These are phyloP conservation scores for Rhodotorula taiwanensis DNA, from an alignment of 768 basidiomycete genomes.

Conservation along the genomic window DNA sequence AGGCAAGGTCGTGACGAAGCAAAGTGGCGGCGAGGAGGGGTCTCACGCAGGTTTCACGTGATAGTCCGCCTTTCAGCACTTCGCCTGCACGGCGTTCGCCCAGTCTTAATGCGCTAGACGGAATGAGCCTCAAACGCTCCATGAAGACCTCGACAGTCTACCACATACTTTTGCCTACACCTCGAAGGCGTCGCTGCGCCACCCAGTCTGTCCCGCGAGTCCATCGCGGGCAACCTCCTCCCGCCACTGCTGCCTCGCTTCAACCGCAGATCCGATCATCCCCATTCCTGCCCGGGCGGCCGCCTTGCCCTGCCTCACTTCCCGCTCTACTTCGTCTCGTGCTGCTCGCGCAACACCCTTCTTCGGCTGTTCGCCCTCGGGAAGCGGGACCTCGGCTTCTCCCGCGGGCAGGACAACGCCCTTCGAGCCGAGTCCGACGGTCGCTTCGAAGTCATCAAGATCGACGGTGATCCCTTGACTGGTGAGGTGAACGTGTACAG, in stretches of 20 bases:
- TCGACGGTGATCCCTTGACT: slow-evolving; percentile 24
- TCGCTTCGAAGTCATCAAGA: slow-evolving; percentile 5
- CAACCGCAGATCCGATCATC: background rate
- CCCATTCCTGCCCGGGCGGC: background rate
- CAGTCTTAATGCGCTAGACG: no score
- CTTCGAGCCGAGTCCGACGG: slow-evolving; percentile 15
- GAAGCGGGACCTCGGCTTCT: slow-evolving; percentile 6
- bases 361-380: background rate
- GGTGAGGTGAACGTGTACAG: slow-evolving; percentile 20
- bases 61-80: no score
- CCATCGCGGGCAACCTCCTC: background rate
- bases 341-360: slow-evolving; percentile 16
- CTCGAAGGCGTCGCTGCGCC: slow-evolving; percentile 32
- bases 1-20: no score
- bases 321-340: slow-evolving; percentile 10
- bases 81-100: no score
- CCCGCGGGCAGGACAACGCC: slow-evolving; percentile 25
- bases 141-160: no score
- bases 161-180: no score
- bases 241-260: slow-evolving; percentile 9
- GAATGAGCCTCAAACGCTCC: no score
- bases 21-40: no score
- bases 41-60: no score
- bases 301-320: background rate
- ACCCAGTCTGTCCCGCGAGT: background rate